Evolutionary conservation across 768 basidiomycete genomes (phyloP).

Genomic region (Termitomyces sp.): DNA sequence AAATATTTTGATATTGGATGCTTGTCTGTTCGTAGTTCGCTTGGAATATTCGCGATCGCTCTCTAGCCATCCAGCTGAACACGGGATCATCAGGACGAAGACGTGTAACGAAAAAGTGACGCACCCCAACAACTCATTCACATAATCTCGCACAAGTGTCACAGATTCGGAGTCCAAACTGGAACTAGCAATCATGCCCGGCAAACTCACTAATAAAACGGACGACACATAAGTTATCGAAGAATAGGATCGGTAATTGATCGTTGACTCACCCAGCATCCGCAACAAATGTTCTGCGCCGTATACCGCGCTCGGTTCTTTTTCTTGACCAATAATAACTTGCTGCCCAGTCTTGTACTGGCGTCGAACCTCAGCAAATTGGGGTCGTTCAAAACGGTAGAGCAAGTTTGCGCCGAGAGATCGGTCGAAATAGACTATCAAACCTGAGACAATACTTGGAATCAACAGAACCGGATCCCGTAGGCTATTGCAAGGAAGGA

Average conservation of each 20-base stretch:
- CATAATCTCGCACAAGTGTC: conserved; percentile 77
- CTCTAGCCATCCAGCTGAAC: conserved; percentile 71
- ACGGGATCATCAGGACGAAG: background rate
- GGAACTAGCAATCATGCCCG: conserved; percentile 84
- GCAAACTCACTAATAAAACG: conserved; percentile 70
- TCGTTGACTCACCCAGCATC: conserved; percentile 68
- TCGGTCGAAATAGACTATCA: conserved; percentile 91
- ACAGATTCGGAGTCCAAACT: conserved; percentile 90
- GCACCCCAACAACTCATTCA: conserved; percentile 81
- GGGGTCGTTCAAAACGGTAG: conserved; percentile 92
- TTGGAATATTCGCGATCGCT: conserved; percentile 69
- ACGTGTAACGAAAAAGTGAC: conserved; percentile 12
- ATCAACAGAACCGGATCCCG: conserved; percentile 67
- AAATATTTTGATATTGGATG: conserved; percentile 76
- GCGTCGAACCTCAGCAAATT: conserved; percentile 79
- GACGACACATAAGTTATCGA: background rate
- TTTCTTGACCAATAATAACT: conserved; percentile 63
- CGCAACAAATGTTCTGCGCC: conserved; percentile 92
- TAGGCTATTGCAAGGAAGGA: conserved; percentile 32
- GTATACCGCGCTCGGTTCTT: conserved; percentile 86
- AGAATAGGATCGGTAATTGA: background rate
- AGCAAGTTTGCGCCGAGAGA: conserved; percentile 85
- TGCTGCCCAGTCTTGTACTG: conserved; percentile 67
- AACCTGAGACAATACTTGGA: conserved; percentile 78
- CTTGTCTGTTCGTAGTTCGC: conserved; percentile 75